phyloP scores from a whole-genome alignment of 1,284 basidiomycete genomes.

The Puccinia sorghi region DNA sequence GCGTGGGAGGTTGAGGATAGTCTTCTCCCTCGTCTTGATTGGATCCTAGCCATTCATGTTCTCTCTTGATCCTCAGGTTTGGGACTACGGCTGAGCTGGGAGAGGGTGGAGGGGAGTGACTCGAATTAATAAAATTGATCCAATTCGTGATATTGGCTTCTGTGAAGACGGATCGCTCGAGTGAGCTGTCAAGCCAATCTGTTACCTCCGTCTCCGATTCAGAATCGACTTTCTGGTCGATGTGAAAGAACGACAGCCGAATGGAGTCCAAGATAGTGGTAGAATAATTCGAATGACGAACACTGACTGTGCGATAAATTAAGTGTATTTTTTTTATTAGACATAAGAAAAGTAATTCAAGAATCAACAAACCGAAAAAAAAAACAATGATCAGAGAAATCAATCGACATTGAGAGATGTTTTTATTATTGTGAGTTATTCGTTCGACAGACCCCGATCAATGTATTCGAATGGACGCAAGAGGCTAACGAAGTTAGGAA shows the following conservation, averaged over 20 bases:
- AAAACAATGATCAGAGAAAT: neutral
- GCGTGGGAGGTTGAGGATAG: slow-evolving; percentile 46
- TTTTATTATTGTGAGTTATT: neutral
- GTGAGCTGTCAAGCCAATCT: slow-evolving; percentile 9
- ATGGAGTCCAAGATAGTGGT: slow-evolving; percentile 29
- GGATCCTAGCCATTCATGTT: slow-evolving; percentile 35
- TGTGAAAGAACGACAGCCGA: slow-evolving; percentile 12
- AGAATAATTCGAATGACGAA: slow-evolving; percentile 46
- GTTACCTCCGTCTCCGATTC: neutral
- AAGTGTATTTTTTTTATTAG: slow-evolving; percentile 2
- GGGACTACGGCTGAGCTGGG: slow-evolving; percentile 42
- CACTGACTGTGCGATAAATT: slow-evolving; percentile 39
- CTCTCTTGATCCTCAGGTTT: slow-evolving; percentile 39
- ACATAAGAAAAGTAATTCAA: slow-evolving; percentile 42
- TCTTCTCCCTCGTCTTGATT: slow-evolving; percentile 2
- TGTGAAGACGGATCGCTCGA: slow-evolving; percentile 24
- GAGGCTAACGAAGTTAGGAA: slow-evolving; percentile 51
- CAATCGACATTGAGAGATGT: slow-evolving; percentile 26
- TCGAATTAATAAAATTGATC: slow-evolving; percentile 1
- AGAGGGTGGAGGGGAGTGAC: neutral
- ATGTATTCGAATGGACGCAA: slow-evolving; percentile 52
- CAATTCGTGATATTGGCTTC: slow-evolving; percentile 12
- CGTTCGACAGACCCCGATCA: slow-evolving; percentile 18
- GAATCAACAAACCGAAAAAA: neutral
- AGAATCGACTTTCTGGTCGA: neutral